Base-by-base conservation (phyloP, 768 basidiomycete species). In the Hirschioporus abietinus region DNA sequence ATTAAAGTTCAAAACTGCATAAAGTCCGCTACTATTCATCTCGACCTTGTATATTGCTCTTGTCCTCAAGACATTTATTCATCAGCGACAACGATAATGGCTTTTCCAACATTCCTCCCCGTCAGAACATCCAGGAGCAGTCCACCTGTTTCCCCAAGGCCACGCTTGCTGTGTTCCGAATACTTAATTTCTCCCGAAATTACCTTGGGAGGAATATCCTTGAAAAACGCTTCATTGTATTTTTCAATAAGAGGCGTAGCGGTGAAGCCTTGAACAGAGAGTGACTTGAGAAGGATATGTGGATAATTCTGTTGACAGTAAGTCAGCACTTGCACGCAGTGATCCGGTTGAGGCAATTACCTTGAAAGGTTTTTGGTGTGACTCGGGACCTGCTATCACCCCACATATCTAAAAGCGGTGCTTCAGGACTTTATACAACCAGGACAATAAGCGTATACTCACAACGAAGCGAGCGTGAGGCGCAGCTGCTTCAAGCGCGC, bases 401-500 rank as follows among this genome's bases (percentile, higher is more conserved):
- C 30, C 30, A 30, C 30, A 30, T 2, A 30, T 30, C 30, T 30
- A 30, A 3, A 30, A 3, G 30, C 30, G 30, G 30, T 30, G 30
- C 30, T 3, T 30, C 30, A 30, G 30, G 30, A 30, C 4, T 30
- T n/a, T 30, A 30, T 30, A 30, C 8, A 30, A 8, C 8, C 4
- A 30, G 30, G 30, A 30, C 30, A 8, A 30, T 3, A 2, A 30
- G 30, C 8, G 30, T 30, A 8, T 30, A 68, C 76, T 67, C n/a
- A 78, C 71, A 52, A 88, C 80, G 67, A 89, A 85, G 9, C 86
- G 72, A 0, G 86, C 84, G 23, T 79, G 68, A 0, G 69, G 63
- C 0, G 77, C 80, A 0, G 87, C 79, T 52, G 78, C 79, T 0
- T 78, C 76, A 5, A 90, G 72, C 0, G 85, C 88, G 18, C 80